These are phyloP conservation scores for Chloranthus sessilifolius DNA, from an alignment of 164 flowering plant species.

Conservation along the genomic window DNA sequence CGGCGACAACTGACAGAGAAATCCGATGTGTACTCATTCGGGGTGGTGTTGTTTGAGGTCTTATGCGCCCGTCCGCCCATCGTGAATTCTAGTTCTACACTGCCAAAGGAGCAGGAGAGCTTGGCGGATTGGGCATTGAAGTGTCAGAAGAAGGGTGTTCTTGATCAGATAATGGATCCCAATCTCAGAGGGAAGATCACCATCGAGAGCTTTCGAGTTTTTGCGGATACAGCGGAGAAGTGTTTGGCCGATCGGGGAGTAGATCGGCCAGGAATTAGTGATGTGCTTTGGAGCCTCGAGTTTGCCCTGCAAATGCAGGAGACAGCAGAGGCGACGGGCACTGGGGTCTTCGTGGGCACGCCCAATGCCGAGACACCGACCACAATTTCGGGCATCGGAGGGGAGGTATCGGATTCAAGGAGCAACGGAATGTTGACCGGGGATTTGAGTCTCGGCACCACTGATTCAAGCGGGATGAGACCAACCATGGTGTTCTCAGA, in stretches of 20 bases:
- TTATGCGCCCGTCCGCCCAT: constrained; percentile 36
- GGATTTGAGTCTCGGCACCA: constrained; percentile 76
- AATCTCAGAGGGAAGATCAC: constrained; percentile 32
- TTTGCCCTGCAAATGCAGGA: constrained; percentile 44
- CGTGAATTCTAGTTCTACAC: constrained; percentile 16
- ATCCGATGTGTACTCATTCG: constrained; percentile 50
- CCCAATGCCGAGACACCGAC: constrained; percentile 21
- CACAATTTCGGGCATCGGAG: constrained; percentile 3
- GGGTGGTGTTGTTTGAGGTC: constrained; percentile 44
- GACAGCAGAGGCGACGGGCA: constrained; percentile 25
- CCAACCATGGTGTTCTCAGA: constrained; percentile 94
- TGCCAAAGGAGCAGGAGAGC: constrained; percentile 32
- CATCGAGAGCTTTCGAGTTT: constrained; percentile 32
- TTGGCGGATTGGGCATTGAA: constrained; percentile 42
- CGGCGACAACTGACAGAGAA: constrained; percentile 41
- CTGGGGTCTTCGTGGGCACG: neutral
- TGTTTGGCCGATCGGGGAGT: constrained; percentile 34
- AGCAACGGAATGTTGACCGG: constrained; percentile 86
- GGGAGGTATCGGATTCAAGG: constrained; percentile 36
- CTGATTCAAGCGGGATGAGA: constrained; percentile 80
- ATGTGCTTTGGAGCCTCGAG: constrained; percentile 45
- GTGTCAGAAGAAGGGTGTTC: constrained; percentile 29
- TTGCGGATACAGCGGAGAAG: constrained; percentile 36
- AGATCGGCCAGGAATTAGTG: constrained; percentile 43
- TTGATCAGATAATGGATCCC: constrained; percentile 39